These are phyloP conservation scores for Aspergillus thermomutatus DNA, from an alignment of 2,329 filamentous ascomycete genomes.

Conservation along the genomic window DNA sequence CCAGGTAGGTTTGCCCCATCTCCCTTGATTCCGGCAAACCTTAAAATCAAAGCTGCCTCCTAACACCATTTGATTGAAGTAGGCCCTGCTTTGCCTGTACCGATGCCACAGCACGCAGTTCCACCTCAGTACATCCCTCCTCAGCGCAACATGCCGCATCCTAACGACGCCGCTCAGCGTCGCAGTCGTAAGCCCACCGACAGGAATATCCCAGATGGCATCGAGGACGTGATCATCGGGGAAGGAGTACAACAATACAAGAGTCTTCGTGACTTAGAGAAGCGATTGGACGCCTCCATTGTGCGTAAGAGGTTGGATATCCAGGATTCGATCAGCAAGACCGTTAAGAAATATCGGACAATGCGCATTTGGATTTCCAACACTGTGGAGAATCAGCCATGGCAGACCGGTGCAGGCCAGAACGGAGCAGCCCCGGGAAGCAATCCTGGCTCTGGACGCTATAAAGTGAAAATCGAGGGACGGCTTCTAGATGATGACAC, in stretches of 20 bases:
- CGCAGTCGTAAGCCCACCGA: conserved; percentile 89
- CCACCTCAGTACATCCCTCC: conserved; percentile 37
- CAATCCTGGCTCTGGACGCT: conserved; percentile 47
- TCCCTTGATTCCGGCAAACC: conserved; percentile 8
- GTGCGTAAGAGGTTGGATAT: conserved; percentile 92
- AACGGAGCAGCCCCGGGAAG: conserved; percentile 55
- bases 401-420: conserved; percentile 89
- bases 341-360: conserved; percentile 75
- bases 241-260: conserved; percentile 80
- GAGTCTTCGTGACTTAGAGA: conserved; percentile 80
- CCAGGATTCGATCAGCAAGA: conserved; percentile 72
- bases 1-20: conserved; percentile 32
- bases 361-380: conserved; percentile 94
- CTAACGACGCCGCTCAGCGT: conserved; percentile 60
- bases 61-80: conserved; percentile 13
- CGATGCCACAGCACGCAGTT: conserved; percentile 36
- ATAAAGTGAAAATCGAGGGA: conserved; percentile 88
- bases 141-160: conserved; percentile 36
- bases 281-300: conserved; percentile 84
- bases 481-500: conserved; percentile 70
- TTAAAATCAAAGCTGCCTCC: conserved; percentile 13
- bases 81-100: conserved; percentile 33
- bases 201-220: conserved; percentile 86
- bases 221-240: conserved; percentile 77
- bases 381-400: conserved; percentile 88